Evolutionary conservation across 306 rosid genomes (phyloP), one percentile per base, ranked within the genome.

Genomic region (Hylodesmum podocarpum): DNA sequence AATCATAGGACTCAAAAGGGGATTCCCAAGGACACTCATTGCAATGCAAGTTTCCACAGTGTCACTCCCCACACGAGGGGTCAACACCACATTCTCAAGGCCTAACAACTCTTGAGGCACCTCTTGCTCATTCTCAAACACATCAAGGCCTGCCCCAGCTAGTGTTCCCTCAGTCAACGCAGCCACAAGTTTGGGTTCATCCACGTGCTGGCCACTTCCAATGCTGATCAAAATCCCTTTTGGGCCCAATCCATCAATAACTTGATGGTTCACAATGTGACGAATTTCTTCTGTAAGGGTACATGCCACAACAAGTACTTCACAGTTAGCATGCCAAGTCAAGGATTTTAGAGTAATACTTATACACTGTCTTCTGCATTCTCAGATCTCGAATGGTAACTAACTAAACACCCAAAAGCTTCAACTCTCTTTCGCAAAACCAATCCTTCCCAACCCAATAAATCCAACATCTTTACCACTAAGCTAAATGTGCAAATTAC

Each of bases 111-210:
- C 72, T 11, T 82, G 80, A 21, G 89, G 88, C 21, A 88, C 90
- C 2, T 84, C 70, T 5, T 96, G 97, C 47, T 90, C 97, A 49
- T 84, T 78, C 73, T 90, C 90, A 80, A 77, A 88, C 76, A 92
- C 97, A 77, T 90, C 93, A 7, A 92, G 88, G 3, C 97, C 97
- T 0, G 96, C 97, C 44, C 96, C 97, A 5, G 51, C 90, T 3
- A 90, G 72, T 40, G 91, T 72, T 34, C 93, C 88, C 78, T 92
- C 86, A 5, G 25, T 46, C 59, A 92, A 76, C 0, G 96, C 93
- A 6, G 86, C 69, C 49, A 90, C 93, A 8, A 92, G 96, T 80
- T 88, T 89, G 0, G 66, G 21, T 31, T 92, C 80, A 12, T 92
- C 83, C 0, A 88, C 31, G 18, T 67, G 91, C 16, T 24, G 55